Base-by-base conservation (phyloP, 345 rosid genomes). In the Eucalyptus cloeziana region DNA sequence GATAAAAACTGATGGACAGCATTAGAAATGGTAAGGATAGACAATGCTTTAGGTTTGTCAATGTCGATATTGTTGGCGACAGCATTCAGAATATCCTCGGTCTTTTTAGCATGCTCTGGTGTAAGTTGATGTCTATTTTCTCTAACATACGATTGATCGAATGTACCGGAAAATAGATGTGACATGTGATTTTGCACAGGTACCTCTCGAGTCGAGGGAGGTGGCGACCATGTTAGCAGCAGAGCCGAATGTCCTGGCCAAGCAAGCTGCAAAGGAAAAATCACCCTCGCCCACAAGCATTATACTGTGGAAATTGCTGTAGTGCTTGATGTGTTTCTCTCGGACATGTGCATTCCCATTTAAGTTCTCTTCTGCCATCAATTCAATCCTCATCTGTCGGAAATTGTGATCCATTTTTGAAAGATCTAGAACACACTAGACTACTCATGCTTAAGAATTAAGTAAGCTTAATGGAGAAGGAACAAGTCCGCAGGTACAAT, bases 251-350 rank as follows among this genome's bases (percentile, higher is more conserved):
- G 91, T 91, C 43, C 44, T 88, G 40, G 92, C 97, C 86, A 93
- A 90, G 92, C 91, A 93, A 51, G 86, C 88, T 11, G 95, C 89
- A 88, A 96, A 94, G 4, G 96, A 94, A 87, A 95, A 96, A 89
- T 94, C 94, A 8, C 96, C 97, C 88, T 96, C 96, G 5, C 96
- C 97, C 8, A 94, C 96, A 40, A 94, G 86, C 51, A 95, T 92
- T 87, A 94, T 95, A n/a, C 89, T 86, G 21, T 96, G 93, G 24
- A 51, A 79, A 83, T 90, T 91, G 54, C 85, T 89, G 85, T 94
- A 94, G 87, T 93, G 94, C 43, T 62, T 80, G 64, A 91, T 91
- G 92, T 91, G 31, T 90, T 90, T 94, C 86, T 90, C 89, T 4
- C 81, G n/a, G 2, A 31, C 21, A 49, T 44, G 31, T 88, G 87